phyloP scores from a whole-genome alignment of 1,284 basidiomycete species.

The Coriolopsis trogii region DNA sequence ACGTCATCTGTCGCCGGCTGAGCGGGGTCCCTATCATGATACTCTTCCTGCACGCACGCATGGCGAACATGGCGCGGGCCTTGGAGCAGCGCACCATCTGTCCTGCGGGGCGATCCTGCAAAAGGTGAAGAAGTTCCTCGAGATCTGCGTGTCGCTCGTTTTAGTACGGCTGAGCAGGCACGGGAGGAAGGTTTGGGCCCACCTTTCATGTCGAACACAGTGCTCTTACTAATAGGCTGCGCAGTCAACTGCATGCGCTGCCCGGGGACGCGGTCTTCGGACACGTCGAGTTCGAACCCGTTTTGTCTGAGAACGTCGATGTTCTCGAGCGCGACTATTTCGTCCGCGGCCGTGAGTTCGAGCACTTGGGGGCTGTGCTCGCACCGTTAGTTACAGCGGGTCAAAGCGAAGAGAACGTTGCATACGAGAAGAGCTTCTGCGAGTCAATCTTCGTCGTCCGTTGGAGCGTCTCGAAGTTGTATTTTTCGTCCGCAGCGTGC shows the following conservation, averaged over 20 bases:
- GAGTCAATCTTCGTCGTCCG: conserved; percentile 85
- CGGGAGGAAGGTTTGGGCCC: conserved; percentile 19
- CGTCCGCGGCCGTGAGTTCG: conserved; percentile 89
- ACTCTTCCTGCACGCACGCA: conserved; percentile 93
- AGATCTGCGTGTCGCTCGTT: conserved; percentile 65
- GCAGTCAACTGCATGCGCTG: conserved; percentile 73
- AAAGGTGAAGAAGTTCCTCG: conserved; percentile 89
- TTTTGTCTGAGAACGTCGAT: conserved; percentile 80
- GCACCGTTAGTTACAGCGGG: conserved; percentile 1
- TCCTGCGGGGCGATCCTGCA: conserved; percentile 77
- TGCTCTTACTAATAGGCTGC: conserved; percentile 91
- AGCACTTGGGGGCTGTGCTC: conserved; percentile 69
- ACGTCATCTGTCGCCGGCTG: conserved; percentile 77
- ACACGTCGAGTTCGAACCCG: conserved; percentile 79
- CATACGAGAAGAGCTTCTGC: conserved; percentile 82
- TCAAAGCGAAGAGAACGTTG: conserved; percentile 20
- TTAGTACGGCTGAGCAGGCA: conserved; percentile 13
- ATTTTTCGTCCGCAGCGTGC: conserved; percentile 94
- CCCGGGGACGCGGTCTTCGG: conserved; percentile 54
- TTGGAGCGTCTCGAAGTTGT: conserved; percentile 96
- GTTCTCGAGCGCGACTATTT: conserved; percentile 88
- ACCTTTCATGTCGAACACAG: conserved; percentile 79
- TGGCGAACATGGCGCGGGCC: conserved; percentile 95
- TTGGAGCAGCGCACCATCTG: conserved; percentile 91
- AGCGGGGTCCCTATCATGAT: conserved; percentile 95